These are phyloP conservation scores for Discostella stelligera DNA, from an alignment of 352 stramenopile genomes.

Conservation along the genomic window DNA sequence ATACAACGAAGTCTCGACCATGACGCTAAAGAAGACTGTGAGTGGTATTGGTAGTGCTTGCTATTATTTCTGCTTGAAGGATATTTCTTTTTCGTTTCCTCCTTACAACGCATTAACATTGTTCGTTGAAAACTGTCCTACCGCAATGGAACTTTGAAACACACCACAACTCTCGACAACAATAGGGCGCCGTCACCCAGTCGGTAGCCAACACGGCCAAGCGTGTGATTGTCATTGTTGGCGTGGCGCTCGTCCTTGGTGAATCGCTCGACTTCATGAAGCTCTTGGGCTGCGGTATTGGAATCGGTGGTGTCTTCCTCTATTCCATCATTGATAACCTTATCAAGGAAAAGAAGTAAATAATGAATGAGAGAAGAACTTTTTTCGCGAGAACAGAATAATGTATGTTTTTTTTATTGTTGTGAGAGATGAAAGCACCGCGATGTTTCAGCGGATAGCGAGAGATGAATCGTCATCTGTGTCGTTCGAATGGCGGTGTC, in stretches of 20 bases:
- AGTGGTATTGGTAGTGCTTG: neutral
- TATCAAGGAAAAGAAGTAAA: conserved; percentile 57
- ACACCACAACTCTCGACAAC: no score
- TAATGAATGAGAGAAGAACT: no score
- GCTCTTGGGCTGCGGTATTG: conserved; percentile 83
- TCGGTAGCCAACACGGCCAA: conserved; percentile 85
- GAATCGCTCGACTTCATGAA: conserved; percentile 81
- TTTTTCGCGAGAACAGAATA: no score
- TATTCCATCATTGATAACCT: conserved; percentile 85
- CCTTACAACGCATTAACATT: no score
- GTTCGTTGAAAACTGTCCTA: neutral
- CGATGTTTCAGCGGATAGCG: no score
- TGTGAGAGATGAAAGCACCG: no score
- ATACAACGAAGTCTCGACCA: conserved; percentile 86
- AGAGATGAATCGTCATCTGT: no score
- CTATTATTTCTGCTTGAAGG: no score
- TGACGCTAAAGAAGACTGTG: conserved; percentile 85
- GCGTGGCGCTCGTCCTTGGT: conserved; percentile 81
- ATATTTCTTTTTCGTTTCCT: no score
- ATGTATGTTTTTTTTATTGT: no score
- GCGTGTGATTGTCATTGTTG: conserved; percentile 85
- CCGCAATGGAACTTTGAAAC: conserved; percentile 5
- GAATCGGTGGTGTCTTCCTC: conserved; percentile 84
- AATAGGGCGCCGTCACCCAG: conserved; percentile 76
- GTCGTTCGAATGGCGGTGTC: no score